Conservation (phyloP, 2,329 filamentous ascomycete species). For the Stromatinia cepivora region DNA sequence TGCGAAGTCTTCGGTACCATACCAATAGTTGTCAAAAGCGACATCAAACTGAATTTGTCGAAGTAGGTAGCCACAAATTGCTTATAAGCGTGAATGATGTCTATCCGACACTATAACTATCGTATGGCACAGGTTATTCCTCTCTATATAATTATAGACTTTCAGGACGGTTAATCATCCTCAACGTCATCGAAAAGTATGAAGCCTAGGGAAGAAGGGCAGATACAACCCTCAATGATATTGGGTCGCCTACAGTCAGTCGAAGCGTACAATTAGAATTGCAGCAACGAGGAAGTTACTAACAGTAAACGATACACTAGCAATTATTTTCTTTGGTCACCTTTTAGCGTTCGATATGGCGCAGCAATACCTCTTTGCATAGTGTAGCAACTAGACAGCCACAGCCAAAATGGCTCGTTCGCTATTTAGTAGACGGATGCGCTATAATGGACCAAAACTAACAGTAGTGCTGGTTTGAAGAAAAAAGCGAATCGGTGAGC, state of each 20-base stretch:
- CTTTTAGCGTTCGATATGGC: not conserved
- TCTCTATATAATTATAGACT: not conserved
- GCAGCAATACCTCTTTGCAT: not conserved
- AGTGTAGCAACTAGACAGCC: not conserved
- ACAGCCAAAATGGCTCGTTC: not conserved
- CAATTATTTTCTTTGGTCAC: not conserved
- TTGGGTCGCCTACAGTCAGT: not conserved
- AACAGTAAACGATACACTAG: not conserved
- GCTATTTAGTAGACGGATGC: not conserved
- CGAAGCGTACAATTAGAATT: not conserved
- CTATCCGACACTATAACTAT: not conserved
- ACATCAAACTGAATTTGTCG: not conserved
- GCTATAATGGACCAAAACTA: not conserved
- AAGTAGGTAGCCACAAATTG: too few species aligned
- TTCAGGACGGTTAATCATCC: not conserved
- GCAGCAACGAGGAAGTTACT: not conserved
- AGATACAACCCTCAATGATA: not conserved
- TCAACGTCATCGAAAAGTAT: not conserved
- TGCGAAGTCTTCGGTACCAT: not conserved
- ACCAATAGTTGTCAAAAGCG: not conserved
- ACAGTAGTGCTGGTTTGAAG: not conserved
- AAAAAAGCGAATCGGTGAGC: not conserved
- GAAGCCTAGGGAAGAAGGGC: not conserved
- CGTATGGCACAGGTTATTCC: not conserved
- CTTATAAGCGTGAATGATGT: too few species aligned